Evolutionary conservation across 352 stramenopile species (phyloP).

Genomic region (Plasmopara viticola): DNA sequence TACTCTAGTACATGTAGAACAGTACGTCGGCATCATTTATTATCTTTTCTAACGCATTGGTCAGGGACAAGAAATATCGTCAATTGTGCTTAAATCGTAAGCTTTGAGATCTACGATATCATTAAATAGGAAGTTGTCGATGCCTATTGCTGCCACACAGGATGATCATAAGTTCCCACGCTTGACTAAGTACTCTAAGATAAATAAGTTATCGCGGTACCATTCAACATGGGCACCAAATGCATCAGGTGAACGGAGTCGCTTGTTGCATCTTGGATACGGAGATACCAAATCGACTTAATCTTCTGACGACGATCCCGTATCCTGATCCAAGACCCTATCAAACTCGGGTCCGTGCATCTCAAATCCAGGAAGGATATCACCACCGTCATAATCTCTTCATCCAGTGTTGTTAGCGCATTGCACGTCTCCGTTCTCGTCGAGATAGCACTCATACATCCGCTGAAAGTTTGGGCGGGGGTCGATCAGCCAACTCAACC

Average conservation of each 20-base stretch:
- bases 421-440: conserved; percentile 10
- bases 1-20: not conserved
- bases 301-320: conserved; percentile 13
- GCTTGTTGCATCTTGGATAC: conserved; percentile 1
- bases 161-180: not conserved
- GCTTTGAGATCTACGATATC: not conserved
- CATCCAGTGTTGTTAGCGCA: conserved; percentile 4
- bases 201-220: conserved; percentile 4
- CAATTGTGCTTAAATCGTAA: conserved; percentile 1
- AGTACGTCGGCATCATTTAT: not conserved
- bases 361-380: conserved; percentile 22
- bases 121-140: conserved; percentile 1
- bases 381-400: conserved; percentile 5
- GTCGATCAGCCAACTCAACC: conserved; percentile 10
- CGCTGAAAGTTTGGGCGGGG: conserved; percentile 3
- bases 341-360: not conserved
- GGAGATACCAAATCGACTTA: conserved; percentile 16
- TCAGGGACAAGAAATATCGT: conserved; percentile 1
- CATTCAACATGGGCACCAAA: conserved; percentile 10
- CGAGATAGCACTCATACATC: conserved; percentile 20
- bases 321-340: conserved; percentile 10
- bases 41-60: not conserved
- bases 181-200: not conserved
- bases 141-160: not conserved
- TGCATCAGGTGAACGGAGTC: conserved; percentile 7